Evolutionary conservation across 2,329 filamentous ascomycete species (phyloP), one percentile per base, ranked within the genome.

Genomic region (Ophiostoma sp.): DNA sequence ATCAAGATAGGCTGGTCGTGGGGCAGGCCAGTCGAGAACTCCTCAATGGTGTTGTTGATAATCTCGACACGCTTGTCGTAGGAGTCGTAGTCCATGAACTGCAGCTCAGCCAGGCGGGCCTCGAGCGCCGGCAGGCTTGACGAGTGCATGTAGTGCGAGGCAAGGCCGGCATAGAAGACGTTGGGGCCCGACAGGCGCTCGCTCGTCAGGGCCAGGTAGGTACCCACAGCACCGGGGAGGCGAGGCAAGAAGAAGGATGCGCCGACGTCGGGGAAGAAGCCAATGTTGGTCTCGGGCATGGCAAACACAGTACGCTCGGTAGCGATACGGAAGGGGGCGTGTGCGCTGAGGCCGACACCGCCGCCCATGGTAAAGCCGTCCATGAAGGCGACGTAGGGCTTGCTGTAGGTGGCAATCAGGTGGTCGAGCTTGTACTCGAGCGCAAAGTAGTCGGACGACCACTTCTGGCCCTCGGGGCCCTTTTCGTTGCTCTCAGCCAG

Each of bases 331-430:
- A 99, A 94, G 3, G 95, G 96, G 2, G 95, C 94, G 80, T 99
- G 96, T 68, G 97, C 87, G 79, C 92, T 96, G 70, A 99, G 86
- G 7, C 95, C 95, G 69, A 98, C 95, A 74, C 95, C 95, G 70
- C 95, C 95, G 70, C 95, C 95, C 95, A 99, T 99, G 68, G 96
- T 99, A 79, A 97, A 91, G 72, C 95, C 95, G 77, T 99, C 95
- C 90, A 99, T 96, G 77, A 98, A 91, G 41, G 95, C 91, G 68
- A 99, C 88, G 77, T 95, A 96, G 0, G 95, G 95, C 83, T 97
- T 99, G 72, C 83, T 79, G 82, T 97, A 97, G 52, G 94, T 97
- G 31, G 95, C 92, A 78, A 99, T 97, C 75, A 94, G 84, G 81
- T 99, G 95, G 79, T 99, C 92, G 73, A 99, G 89, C 82, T 92